Base-by-base conservation (phyloP, 23 red algal genomes). In the Gracilaria vermiculophylla region DNA sequence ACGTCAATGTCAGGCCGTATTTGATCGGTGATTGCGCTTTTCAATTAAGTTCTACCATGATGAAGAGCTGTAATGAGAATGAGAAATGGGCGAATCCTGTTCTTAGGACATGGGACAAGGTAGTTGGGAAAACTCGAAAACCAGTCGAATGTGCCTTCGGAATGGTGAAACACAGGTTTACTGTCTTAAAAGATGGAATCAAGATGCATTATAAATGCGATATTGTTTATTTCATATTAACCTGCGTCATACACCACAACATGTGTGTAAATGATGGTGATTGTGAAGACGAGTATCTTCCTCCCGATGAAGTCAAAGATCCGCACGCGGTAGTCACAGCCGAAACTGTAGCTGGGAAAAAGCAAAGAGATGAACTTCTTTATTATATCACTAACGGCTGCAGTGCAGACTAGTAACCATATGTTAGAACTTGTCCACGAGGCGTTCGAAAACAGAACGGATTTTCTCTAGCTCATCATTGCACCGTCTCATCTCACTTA, bases 41-140 rank as follows among this genome's bases (percentile, higher is more conserved):
- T 66, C 7, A 8, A 17, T 35, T 66, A 33, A 66, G 12, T 29
- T 7, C 7, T 8, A 66, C 7, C 33, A 66, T 66, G 25, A 66
- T 66, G 60, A 66, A 80, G 52, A 56, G n/a, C 11, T 1, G 39
- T 43, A 33, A n/a, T 23, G 42, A 80, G 42, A 9, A 15, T 10
- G 76, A 80, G 35, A 11, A 56, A 39, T 0, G 14, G 0, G 76
- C 76, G 8, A 80, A 80, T 34, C 53, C 76, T 40, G 76, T 80
- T 8, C 49, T 80, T 11, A 11, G 24, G 16, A 14, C n/a, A 15
- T 80, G 76, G 76, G 23, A 80, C 27, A 40, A 0, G 17, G 13
- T 60, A 11, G 53, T 0, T 19, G 20, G 23, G n/a, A 25, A 80
- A 25, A 49, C 60, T 11, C 60, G 60, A 66, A 66, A 66, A 17